Base-by-base conservation (phyloP, 2,329 filamentous ascomycete species). In the Clonostachys sp. region DNA sequence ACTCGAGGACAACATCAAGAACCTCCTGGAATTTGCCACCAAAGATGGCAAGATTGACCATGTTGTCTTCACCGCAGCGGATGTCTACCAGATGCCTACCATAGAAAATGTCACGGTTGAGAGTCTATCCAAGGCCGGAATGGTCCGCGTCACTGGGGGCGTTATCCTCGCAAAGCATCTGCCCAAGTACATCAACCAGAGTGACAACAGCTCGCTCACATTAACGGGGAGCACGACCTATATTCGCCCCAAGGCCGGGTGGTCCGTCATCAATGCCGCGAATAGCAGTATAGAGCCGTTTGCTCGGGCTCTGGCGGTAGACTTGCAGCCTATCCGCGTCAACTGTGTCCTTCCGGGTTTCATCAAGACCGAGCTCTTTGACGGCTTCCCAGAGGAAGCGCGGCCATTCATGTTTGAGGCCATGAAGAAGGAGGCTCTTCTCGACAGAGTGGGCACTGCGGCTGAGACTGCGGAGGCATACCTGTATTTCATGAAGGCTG, bases 271-370 rank as follows among this genome's bases (percentile, higher is more conserved):
- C 2, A 68, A 69, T 1, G 63, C 65, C 3, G 77, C 73, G 45
- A 73, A 71, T 0, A 72, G 75, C 0, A 81, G 74, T 1, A 52
- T 80, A 7, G 68, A 80, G 44, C 72, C 74, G 4, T 69, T 86
- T 58, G 68, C 71, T 3, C 68, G 77, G 3, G 74, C 70, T 4
- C 63, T 88, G 34, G 84, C 84, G 3, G 55, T 86, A 34, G 83
- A 87, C 55, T 57, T 89, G 47, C 74, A 73, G 51, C 84, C 84
- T 0, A 62, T 86, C 9, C 66, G 85, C 3, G 82, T 86, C 24
- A 88, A 88, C 57, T 57, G 75, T 1, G 78, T 87, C 2, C 68
- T 64, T 46, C 81, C 82, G 0, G 84, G 83, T 0, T 65, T 70
- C 0, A 68, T 78, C 0, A 60, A 71, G 38, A 82, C 79, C 6